phyloP scores from a whole-genome alignment of 805 yeast species.

The Starmerella apicola region DNA sequence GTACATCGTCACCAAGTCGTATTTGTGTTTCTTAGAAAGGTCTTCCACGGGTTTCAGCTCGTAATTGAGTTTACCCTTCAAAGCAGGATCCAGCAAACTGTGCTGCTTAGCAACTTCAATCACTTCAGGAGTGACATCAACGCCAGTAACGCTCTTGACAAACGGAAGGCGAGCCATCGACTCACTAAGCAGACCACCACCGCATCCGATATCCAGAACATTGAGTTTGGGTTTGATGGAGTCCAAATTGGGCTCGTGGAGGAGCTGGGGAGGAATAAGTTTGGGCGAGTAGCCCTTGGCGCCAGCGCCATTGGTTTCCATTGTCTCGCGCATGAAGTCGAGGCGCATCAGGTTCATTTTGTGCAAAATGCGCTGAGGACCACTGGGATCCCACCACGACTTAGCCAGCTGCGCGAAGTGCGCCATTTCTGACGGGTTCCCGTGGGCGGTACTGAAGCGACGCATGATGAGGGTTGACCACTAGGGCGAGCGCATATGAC shows the following conservation, averaged over 20 bases:
- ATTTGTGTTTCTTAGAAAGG: slow-evolving; percentile 30
- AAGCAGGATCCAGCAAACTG: slow-evolving; percentile 48
- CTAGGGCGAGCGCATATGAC: too few relatives aligned
- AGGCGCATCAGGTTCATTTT: slow-evolving; percentile 83
- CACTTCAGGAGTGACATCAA: slow-evolving; percentile 78
- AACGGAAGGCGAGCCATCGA: slow-evolving; percentile 62
- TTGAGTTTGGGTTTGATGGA: slow-evolving; percentile 45
- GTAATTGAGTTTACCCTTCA: slow-evolving; percentile 47
- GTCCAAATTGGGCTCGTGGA: slow-evolving; percentile 17
- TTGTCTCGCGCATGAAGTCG: slow-evolving; percentile 66
- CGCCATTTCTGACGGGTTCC: slow-evolving; percentile 42
- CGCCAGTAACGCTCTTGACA: slow-evolving; percentile 56
- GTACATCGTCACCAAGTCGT: slow-evolving; percentile 76
- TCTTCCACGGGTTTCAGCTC: slow-evolving; percentile 52
- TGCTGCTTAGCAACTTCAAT: slow-evolving; percentile 68
- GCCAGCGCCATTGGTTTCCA: slow-evolving; percentile 39
- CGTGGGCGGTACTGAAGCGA: slow-evolving; percentile 5
- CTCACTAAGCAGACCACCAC: slow-evolving; percentile 92
- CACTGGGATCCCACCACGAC: slow-evolving; percentile 97
- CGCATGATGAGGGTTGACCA: neutral
- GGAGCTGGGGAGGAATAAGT: slow-evolving; percentile 42
- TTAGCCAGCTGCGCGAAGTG: slow-evolving; percentile 81
- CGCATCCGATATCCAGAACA: slow-evolving; percentile 89
- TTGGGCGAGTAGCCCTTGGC: slow-evolving; percentile 62
- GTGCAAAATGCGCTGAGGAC: slow-evolving; percentile 86